phyloP scores from a whole-genome alignment of 2,329 filamentous ascomycete species.

The Tolypocladium inflatum region DNA sequence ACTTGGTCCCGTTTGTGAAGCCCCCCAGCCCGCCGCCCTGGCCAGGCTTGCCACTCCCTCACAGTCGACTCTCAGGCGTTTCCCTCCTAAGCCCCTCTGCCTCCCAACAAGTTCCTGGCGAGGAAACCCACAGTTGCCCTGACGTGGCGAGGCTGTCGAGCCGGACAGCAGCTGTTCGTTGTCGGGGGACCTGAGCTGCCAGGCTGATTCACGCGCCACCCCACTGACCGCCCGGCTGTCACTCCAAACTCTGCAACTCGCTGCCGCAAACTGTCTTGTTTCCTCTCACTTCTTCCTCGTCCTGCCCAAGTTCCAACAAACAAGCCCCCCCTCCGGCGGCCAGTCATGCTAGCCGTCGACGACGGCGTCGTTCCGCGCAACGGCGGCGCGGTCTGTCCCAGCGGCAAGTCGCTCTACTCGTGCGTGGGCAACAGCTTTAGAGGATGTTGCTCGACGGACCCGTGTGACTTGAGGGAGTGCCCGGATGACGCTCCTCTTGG shows the following conservation, averaged over 20 bases:
- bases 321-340: background rate
- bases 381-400: conserved; percentile 14
- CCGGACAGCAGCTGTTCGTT: background rate
- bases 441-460: conserved; percentile 36
- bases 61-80: background rate
- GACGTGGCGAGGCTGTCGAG: background rate
- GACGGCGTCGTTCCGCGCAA: background rate
- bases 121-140: background rate
- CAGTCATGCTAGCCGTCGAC: conserved; percentile 1
- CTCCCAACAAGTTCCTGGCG: background rate
- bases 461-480: conserved; percentile 27
- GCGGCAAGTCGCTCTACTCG: conserved; percentile 22
- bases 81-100: background rate
- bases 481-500: conserved; percentile 8
- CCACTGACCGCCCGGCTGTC: background rate
- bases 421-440: conserved; percentile 26
- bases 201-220: background rate
- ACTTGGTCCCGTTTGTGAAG: background rate
- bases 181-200: background rate
- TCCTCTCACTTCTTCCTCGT: background rate
- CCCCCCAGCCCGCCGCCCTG: background rate
- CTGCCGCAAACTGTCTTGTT: background rate
- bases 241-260: background rate
- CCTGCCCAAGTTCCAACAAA: background rate
- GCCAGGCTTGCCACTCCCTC: background rate